These are phyloP conservation scores for Cryptosporidium xiaoi DNA, from an alignment of 169 alveolate genomes.

Conservation along the genomic window DNA sequence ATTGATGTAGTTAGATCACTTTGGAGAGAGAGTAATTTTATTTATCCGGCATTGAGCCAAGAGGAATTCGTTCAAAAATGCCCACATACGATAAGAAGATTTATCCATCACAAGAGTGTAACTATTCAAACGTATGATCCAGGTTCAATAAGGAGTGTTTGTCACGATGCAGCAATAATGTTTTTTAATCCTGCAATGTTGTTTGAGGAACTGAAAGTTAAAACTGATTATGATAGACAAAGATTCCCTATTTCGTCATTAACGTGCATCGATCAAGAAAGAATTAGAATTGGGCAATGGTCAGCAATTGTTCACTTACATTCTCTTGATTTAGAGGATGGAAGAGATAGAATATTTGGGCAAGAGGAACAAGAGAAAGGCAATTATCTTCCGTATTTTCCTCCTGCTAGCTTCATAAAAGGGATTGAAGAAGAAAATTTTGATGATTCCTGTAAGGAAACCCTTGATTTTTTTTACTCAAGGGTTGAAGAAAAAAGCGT, in stretches of 20 bases:
- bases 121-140: conserved; percentile 41
- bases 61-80: conserved; percentile 51
- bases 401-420: conserved; percentile 31
- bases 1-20: conserved; percentile 17
- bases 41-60: conserved; percentile 4
- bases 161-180: conserved; percentile 40
- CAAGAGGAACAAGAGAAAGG: too few species aligned
- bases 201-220: conserved; percentile 37
- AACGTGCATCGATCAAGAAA: conserved; percentile 44
- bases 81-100: conserved; percentile 16
- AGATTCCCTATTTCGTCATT: conserved; percentile 54
- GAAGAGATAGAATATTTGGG: conserved; percentile 48
- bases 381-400: conserved; percentile 33
- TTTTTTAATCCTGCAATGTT: conserved; percentile 69
- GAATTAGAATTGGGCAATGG: conserved; percentile 72
- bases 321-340: conserved; percentile 71
- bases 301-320: conserved; percentile 68
- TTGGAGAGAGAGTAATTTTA: conserved; percentile 50
- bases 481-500: conserved; percentile 32
- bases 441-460: conserved; percentile 22
- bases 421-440: conserved; percentile 54
- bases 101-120: conserved; percentile 25
- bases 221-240: conserved; percentile 31
- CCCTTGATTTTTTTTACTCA: conserved; percentile 1
- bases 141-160: conserved; percentile 34